Base-by-base conservation (phyloP, 2,329 filamentous ascomycete species). In the Fusarium caatingaense region DNA sequence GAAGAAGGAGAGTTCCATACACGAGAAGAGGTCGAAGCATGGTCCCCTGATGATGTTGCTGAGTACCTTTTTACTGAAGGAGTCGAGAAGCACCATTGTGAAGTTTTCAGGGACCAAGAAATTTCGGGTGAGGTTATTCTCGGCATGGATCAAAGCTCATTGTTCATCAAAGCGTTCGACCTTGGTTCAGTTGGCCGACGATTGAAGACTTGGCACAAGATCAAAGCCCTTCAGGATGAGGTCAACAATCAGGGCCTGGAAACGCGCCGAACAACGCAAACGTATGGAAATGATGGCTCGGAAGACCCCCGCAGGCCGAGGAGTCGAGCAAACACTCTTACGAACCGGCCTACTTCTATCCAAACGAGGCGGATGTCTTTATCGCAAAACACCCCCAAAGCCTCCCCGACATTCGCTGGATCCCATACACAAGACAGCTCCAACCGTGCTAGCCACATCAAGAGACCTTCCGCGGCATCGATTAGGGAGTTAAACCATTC, bases 121-220 rank as follows among this genome's bases (percentile, higher is more conserved):
- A 98, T 99, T 61, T 91, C 92, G 4, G 96, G 96, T 50, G 94
- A 98, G 75, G 95, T 98, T 6, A 83, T 99, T 41, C 82, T 99
- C 55, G 93, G 93, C 56, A 97, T 98, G 93, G 94, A 98, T 74
- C 95, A 98, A 81, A 93, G 93, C 60, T 97, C 96, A 41, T 86
- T 98, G 18, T 97, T 98, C 78, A 91, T 98, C 83, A 97, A 97
- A 77, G 94, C 96, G 48, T 97, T 98, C 74, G 93, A 98, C 72
- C 86, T 98, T 71, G 95, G 95, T 20, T 93, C 94, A 5, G 94
- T 98, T 72, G 95, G 95, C 11, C 88, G 93, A 60, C 88, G 95
- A 66, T 82, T 98, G 66, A 97, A 97, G 79, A 97, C 94, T 4
- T 98, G 95, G 95, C 93, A 98, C 80, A 97, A 96, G 80, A 94